A percentile compares a stretch with the other conserved stretches of the same genome.
Evolutionary conservation across 2,329 filamentous ascomycete genomes (phyloP).

Genomic region (Botrytis squamosa): DNA sequence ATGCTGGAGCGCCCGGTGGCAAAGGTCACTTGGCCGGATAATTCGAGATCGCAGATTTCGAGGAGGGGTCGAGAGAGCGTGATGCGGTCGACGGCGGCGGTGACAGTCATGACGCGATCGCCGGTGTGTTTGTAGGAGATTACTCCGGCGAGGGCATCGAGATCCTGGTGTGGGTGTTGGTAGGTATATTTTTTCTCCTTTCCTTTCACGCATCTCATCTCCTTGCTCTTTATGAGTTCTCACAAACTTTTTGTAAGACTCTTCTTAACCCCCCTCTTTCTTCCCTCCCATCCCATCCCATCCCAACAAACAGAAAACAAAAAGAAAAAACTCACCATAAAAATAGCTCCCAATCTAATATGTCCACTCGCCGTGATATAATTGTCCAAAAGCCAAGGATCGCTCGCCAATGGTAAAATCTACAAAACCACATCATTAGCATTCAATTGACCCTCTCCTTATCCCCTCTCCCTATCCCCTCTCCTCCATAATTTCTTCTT

Average conservation of each 20-base stretch:
- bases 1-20: slow-evolving; percentile 66
- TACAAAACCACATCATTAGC: slow-evolving; percentile 35
- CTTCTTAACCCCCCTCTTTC: background rate
- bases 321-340: slow-evolving; percentile 51
- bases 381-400: slow-evolving; percentile 68
- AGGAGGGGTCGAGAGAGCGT: slow-evolving; percentile 59
- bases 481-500: too few relatives aligned
- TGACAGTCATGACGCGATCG: slow-evolving; percentile 50
- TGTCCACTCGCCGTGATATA: slow-evolving; percentile 69
- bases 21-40: slow-evolving; percentile 55
- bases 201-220: background rate
- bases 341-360: slow-evolving; percentile 50
- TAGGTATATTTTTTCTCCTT: background rate
- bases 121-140: slow-evolving; percentile 69
- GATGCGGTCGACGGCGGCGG: slow-evolving; percentile 43
- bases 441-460: background rate
- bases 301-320: too few relatives aligned
- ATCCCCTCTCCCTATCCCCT: too few relatives aligned
- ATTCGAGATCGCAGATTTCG: slow-evolving; percentile 68
- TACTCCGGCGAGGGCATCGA: slow-evolving; percentile 69
- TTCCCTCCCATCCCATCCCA: too few relatives aligned
- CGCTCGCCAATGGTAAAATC: slow-evolving; percentile 62
- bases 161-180: slow-evolving; percentile 44
- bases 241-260: background rate
- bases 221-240: background rate